These are phyloP conservation scores for Pontederia paniculata DNA, from an alignment of 176 grass and related monocot genomes.

Conservation along the genomic window DNA sequence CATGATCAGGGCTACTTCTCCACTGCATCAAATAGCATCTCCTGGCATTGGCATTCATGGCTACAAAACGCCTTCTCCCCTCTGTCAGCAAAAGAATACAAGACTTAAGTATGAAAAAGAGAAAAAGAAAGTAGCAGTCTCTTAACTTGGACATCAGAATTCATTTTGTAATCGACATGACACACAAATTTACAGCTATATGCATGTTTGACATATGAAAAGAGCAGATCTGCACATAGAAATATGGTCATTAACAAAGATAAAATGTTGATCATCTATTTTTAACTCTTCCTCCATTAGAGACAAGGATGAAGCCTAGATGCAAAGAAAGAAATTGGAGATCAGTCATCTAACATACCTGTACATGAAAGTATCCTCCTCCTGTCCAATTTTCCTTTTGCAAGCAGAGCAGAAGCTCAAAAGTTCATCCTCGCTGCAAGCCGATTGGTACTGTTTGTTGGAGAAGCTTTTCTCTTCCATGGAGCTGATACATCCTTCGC, in stretches of 20 bases:
- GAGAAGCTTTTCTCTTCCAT: constrained; percentile 5
- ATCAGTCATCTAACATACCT: constrained; percentile 27
- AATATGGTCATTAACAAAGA: too few relatives aligned
- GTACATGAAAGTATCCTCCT: constrained; percentile 58
- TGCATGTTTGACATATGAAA: too few relatives aligned
- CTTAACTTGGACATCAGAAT: not conserved
- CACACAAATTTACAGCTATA: too few relatives aligned
- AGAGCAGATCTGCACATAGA: too few relatives aligned
- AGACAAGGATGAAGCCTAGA: not conserved
- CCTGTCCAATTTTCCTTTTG: constrained; percentile 38
- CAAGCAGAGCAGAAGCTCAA: constrained; percentile 48
- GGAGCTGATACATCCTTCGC: constrained; percentile 1
- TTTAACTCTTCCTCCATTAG: not conserved
- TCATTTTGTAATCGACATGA: not conserved
- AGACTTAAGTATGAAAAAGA: too few relatives aligned
- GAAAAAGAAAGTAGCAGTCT: too few relatives aligned
- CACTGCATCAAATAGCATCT: constrained; percentile 34
- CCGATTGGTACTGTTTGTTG: not conserved
- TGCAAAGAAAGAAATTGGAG: not conserved
- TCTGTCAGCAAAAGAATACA: constrained; percentile 11
- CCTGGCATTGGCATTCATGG: constrained; percentile 38
- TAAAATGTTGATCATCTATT: too few relatives aligned
- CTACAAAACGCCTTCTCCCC: constrained; percentile 62
- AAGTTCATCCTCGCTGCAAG: constrained; percentile 11
- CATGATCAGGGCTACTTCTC: not conserved